Base-by-base conservation (phyloP, 169 alveolate genomes). In the Eimeria falciformis region DNA sequence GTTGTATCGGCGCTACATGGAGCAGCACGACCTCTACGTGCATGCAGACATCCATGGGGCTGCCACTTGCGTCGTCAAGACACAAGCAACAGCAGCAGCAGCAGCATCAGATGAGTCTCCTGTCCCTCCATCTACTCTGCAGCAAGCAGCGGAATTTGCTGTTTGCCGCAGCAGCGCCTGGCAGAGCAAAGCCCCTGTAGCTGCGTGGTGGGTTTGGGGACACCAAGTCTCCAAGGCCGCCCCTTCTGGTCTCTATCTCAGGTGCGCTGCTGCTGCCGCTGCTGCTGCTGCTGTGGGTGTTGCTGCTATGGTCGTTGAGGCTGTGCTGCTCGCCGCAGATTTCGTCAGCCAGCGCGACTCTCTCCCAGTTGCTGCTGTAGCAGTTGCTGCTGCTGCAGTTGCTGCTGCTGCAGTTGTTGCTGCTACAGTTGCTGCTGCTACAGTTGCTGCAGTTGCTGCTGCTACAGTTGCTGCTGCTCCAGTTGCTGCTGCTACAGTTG, bases 41-140 rank as follows among this genome's bases (percentile, higher is more conserved):
- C 99, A 99, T 90, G 99, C 99, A 1, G 99, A 99, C 92, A 96
- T 97, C 62, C 99, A 98, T 73, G 99, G 99, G 29, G 99, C 99
- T 18, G 97, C 99, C 18, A 96, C 99, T n/a, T 97, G 99, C 90
- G 96, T 99, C 37, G 96, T 99, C 27, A 98, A 98, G 94, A 99
- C 79, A 4, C 56, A 17, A 14, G 23, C 81, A 12, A 45, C 53
- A 18, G 21, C 50, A 62, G 46, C 65, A 40, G 81, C 47, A 21
- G 73, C 82, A n/a, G 93, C 85, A 40, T 91, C 84, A 11, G 92
- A 75, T 14, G 71, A 77, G 78, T 0, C 93, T 88, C 27, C 92
- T 68, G 75, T 91, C 91, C 47, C 92, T 69, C 58, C 89, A 78
- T 3, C 92, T 58, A 66, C 82, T 21, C 88, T 71, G 45, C 82